Evolutionary conservation across 345 rosid species (phyloP), one percentile per base, ranked within the genome.

Genomic region (Xanthoceras sorbifolium): DNA sequence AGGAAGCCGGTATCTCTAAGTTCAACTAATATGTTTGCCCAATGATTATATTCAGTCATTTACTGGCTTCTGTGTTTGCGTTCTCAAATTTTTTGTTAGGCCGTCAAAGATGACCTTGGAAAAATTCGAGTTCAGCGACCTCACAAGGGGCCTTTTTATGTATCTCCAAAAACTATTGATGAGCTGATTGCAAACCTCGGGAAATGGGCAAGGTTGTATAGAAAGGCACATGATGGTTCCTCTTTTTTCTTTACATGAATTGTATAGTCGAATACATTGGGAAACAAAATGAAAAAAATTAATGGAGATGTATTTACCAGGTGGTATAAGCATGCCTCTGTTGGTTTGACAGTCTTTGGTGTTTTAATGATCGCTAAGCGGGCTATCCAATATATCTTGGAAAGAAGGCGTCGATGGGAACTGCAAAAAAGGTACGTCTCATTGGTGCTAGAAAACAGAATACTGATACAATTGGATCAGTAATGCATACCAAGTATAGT

Each of bases 101-200:
- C 97, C 52, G 86, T 94, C 84, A 84, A 86, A 76, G 97, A 93
- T 85, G 97, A 96, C 81, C 85, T 90, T 80, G 99, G 98, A 72
- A 91, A 89, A 29, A 69, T 93, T 46, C 87, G 97, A 77, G 83
- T 96, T 76, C 93, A 92, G 86, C 85, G 91, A 74, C 97, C 97
- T 14, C 88, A 87, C 70, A 90, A 87, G 70, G 97, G 97, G 63
- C 99, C 99, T 64, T 96, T 93, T 82, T 93, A 96, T 78, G 92
- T 96, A 31, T 87, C 97, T 75, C 93, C 94, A 15, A 93, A 87
- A 75, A 79, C 91, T 74, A 88, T 96, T 54, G 90, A 87, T 81
- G 93, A 85, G 61, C 84, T 85, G 69, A 79, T 87, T 82, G 85
- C 84, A 70, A 85, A 88, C 84, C 85, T 90, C 67, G 97, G 97